These are phyloP conservation scores for Hymenoscyphus fructigenus DNA, from an alignment of 2,329 filamentous ascomycete genomes.

Conservation along the genomic window DNA sequence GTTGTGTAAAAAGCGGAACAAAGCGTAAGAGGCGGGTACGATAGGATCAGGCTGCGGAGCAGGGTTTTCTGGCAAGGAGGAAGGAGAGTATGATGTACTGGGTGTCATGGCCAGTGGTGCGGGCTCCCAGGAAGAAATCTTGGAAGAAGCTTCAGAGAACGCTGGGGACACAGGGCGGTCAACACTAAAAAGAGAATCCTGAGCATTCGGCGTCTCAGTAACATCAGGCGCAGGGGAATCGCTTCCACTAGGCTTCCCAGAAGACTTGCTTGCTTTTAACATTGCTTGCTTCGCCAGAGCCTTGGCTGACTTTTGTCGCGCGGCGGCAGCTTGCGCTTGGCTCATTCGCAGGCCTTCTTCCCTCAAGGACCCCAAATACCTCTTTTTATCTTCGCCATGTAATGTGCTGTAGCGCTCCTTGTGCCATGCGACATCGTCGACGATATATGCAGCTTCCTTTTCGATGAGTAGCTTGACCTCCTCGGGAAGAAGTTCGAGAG, in stretches of 20 bases:
- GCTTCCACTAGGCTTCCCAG: conserved; percentile 9
- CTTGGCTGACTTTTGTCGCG: conserved; percentile 28
- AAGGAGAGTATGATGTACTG: conserved; percentile 44
- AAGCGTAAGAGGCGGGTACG: conserved; percentile 60
- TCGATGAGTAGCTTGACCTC: conserved; percentile 81
- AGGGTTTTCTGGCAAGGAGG: conserved; percentile 32
- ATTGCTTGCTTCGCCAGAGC: conserved; percentile 31
- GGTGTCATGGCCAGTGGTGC: conserved; percentile 41
- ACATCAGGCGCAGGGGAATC: not conserved
- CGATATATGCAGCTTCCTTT: conserved; percentile 71
- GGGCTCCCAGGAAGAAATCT: not conserved
- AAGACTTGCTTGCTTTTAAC: conserved; percentile 22
- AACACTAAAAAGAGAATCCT: conserved; percentile 26
- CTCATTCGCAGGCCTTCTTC: conserved; percentile 47
- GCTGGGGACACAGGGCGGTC: conserved; percentile 40
- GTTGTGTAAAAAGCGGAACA: conserved; percentile 78
- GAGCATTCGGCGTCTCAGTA: conserved; percentile 9
- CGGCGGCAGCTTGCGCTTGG: conserved; percentile 37
- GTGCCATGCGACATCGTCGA: conserved; percentile 77
- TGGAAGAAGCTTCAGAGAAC: conserved; percentile 26
- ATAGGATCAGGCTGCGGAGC: conserved; percentile 36
- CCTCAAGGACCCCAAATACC: conserved; percentile 60
- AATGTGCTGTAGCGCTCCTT: conserved; percentile 59
- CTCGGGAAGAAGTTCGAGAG: conserved; percentile 86
- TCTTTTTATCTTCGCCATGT: conserved; percentile 55